Conservation (phyloP, 2,329 filamentous ascomycete genomes). For the Amesomyces nigricolor region DNA sequence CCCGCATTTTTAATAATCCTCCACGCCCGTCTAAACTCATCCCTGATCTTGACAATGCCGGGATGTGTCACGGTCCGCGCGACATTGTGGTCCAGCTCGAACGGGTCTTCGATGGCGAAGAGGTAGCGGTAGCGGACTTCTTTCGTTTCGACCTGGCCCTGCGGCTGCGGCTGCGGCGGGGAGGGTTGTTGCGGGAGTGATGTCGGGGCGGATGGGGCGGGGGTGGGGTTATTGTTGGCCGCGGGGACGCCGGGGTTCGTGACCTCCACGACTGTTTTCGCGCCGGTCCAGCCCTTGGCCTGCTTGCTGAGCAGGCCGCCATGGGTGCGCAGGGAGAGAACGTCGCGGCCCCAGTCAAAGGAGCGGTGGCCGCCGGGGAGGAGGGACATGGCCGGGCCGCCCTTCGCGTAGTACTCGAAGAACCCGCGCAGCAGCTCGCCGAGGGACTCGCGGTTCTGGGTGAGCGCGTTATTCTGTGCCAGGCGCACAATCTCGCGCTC, state of each 20-base stretch:
- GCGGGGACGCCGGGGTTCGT: slow-evolving; percentile 13
- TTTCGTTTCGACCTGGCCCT: slow-evolving; percentile 42
- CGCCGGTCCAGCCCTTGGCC: slow-evolving; percentile 81
- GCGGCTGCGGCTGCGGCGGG: not conserved
- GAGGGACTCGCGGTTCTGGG: slow-evolving; percentile 62
- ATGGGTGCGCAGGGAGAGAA: slow-evolving; percentile 67
- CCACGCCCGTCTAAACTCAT: slow-evolving; percentile 80
- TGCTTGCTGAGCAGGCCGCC: slow-evolving; percentile 68
- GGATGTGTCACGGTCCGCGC: slow-evolving; percentile 78
- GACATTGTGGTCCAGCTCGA: slow-evolving; percentile 83
- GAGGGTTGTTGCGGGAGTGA: not conserved
- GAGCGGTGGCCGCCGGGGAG: slow-evolving; percentile 40
- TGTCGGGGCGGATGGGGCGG: not conserved
- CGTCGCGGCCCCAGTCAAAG: slow-evolving; percentile 77
- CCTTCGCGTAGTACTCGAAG: slow-evolving; percentile 78
- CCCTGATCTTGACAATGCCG: slow-evolving; percentile 73
- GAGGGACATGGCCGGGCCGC: slow-evolving; percentile 47
- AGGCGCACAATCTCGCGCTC: slow-evolving; percentile 62
- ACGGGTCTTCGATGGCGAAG: slow-evolving; percentile 88
- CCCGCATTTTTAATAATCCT: slow-evolving; percentile 57
- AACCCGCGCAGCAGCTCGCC: slow-evolving; percentile 73
- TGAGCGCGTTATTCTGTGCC: slow-evolving; percentile 54
- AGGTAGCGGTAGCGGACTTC: slow-evolving; percentile 76
- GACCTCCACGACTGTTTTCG: slow-evolving; percentile 60
- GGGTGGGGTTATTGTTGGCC: not conserved